Evolutionary conservation across 164 flowering plant species (phyloP), one percentile per base, ranked within the genome.

Genomic region (Cinnamomum chago): DNA sequence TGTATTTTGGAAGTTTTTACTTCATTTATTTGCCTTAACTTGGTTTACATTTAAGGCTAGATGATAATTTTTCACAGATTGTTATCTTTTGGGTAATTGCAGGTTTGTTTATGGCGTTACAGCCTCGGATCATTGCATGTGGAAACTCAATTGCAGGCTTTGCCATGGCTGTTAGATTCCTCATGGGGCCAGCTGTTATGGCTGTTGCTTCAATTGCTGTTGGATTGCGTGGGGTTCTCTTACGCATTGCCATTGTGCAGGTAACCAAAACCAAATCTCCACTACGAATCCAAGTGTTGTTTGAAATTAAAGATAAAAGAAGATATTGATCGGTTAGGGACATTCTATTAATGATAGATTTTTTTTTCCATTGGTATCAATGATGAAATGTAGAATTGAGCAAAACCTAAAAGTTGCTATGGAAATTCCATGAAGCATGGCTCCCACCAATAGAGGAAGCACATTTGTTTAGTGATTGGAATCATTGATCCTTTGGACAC

Each of bases 31-130:
- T 1, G 47, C 25, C 25, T 24, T 24, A 24, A 7, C 47, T 35
- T 35, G 47, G 47, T 35, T 35, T 35, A 0, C 10, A 35, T 35
- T 35, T 1, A 35, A 35, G 47, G 7, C 47, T 35, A 35, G 10
- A 24, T 24, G 25, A 35, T 35, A 35, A 35, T 2, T 13, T 18
- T 55, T 14, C 20, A 15, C 60, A 55, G 6, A 55, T 55, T 14
- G n/a, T 55, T 55, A 6, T 20, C 10, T 50, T 25, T 50, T 70
- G 72, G 25, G 28, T 10, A 18, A 68, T 51, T 82, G 79, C 86
- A 93, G 98, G 98, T 9, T 73, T 94, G 84, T 94, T 94, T 81
- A 94, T 94, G 98, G 98, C 98, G n/a, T 76, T 94, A 65, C 97
- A 94, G 79, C 98, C 98, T 1, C 84, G 80, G 68, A 89, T 94